Percentiles rank a stretch among this genome's conserved stretches.
phyloP scores from a whole-genome alignment of 768 basidiomycete genomes.

The Multifurca ochricompacta region DNA sequence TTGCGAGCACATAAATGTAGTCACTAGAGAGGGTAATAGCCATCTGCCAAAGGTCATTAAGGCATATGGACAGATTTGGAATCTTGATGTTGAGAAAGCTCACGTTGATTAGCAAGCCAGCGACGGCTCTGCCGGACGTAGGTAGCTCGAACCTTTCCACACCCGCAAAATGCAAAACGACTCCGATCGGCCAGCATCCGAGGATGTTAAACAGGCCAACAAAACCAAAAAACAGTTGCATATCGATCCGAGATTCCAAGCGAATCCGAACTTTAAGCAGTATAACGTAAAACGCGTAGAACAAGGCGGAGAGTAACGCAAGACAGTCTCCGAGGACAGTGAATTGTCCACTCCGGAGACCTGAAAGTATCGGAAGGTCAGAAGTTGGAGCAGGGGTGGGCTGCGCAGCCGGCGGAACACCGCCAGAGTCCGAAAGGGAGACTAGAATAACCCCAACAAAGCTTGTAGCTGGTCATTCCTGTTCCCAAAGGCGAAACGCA shows the following conservation, averaged over 20 bases:
- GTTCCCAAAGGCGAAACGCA: background rate
- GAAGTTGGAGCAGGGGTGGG: conserved; percentile 10
- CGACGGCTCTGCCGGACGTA: conserved; percentile 37
- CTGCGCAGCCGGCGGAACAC: conserved; percentile 8
- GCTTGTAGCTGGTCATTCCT: conserved; percentile 31
- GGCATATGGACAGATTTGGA: background rate
- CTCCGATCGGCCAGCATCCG: conserved; percentile 65
- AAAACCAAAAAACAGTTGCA: conserved; percentile 94
- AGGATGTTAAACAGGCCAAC: conserved; percentile 84
- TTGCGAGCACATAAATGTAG: conserved; percentile 79
- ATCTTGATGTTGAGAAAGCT: conserved; percentile 16
- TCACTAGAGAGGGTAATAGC: conserved; percentile 76
- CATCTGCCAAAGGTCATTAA: conserved; percentile 51
- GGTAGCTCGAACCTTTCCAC: conserved; percentile 74
- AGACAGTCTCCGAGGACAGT: conserved; percentile 65
- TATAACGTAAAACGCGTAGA: conserved; percentile 84
- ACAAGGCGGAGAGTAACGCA: conserved; percentile 78
- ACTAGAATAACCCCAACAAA: conserved; percentile 81
- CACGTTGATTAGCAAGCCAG: conserved; percentile 50
- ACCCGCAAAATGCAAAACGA: conserved; percentile 66
- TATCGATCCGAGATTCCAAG: conserved; percentile 76
- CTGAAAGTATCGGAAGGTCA: conserved; percentile 3
- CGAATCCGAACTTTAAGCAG: conserved; percentile 83
- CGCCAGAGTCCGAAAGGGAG: conserved; percentile 72
- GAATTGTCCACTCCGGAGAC: conserved; percentile 19